phyloP scores from a whole-genome alignment of 225 moss, liverwort and hornwort species.

The Pseudoscleropodium purum region DNA sequence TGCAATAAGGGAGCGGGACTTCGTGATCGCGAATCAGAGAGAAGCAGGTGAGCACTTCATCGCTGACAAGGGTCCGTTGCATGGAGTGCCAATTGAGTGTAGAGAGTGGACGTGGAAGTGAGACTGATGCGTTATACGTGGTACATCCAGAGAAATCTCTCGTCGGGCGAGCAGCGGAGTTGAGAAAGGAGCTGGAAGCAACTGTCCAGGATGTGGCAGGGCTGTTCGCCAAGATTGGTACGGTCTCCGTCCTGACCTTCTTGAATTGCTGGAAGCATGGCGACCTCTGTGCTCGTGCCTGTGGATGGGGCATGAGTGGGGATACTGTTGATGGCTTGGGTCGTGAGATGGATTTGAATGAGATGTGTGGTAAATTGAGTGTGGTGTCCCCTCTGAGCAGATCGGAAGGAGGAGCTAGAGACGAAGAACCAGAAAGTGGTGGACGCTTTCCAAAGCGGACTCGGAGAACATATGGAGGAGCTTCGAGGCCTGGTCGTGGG shows the following conservation, averaged over 20 bases:
- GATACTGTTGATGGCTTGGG: background rate
- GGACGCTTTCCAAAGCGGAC: constrained; percentile 46
- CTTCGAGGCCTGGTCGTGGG: constrained; percentile 55
- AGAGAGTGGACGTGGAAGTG: background rate
- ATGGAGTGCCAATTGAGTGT: background rate
- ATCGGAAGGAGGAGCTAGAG: constrained; percentile 68
- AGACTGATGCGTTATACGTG: background rate
- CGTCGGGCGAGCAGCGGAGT: constrained; percentile 51
- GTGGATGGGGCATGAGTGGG: background rate
- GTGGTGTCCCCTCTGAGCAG: constrained; percentile 22
- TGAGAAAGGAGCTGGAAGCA: constrained; percentile 69
- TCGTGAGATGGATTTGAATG: background rate
- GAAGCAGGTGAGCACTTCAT: constrained; percentile 45
- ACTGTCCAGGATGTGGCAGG: constrained; percentile 68
- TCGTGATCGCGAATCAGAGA: constrained; percentile 62
- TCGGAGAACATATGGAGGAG: constrained; percentile 52
- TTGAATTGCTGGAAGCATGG: background rate
- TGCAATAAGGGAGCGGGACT: constrained; percentile 57
- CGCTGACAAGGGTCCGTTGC: background rate
- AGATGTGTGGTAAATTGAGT: background rate
- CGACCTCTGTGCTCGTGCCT: background rate
- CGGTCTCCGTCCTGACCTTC: background rate
- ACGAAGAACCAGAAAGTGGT: constrained; percentile 59
- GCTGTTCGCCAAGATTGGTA: constrained; percentile 81
- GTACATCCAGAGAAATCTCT: constrained; percentile 58